Conservation (phyloP, 2,329 filamentous ascomycete species). For the Botrytis galanthina region DNA sequence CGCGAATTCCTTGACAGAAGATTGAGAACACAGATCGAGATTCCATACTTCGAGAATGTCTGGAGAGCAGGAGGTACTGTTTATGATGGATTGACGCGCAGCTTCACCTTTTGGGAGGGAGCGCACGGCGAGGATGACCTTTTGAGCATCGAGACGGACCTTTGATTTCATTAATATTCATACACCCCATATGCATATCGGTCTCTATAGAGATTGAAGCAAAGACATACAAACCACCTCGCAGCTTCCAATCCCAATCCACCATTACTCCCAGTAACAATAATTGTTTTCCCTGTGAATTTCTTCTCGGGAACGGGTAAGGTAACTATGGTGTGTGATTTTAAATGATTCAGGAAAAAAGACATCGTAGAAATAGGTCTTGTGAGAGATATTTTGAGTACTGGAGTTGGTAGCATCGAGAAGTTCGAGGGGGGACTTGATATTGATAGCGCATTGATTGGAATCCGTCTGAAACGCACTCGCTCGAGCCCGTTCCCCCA, state of each 20-base stretch:
- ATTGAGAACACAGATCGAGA: not conserved
- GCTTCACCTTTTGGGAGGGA: not conserved
- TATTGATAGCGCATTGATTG: not conserved
- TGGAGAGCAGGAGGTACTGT: not conserved
- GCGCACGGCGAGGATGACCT: not conserved
- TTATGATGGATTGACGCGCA: not conserved
- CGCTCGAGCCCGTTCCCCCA: not conserved
- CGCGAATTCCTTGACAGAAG: not conserved
- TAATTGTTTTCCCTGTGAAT: not conserved
- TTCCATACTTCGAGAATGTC: not conserved
- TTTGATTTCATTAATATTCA: not conserved
- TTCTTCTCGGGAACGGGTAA: not conserved
- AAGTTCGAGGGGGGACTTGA: not conserved
- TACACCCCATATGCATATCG: not conserved
- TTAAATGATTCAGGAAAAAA: not conserved
- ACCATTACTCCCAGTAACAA: not conserved
- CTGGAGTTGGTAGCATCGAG: not conserved
- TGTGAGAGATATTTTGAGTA: not conserved
- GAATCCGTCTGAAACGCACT: not conserved
- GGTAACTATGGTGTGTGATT: not conserved
- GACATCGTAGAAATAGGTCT: not conserved
- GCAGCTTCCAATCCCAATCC: not conserved
- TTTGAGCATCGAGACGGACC: not conserved
- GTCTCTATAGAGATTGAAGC: not conserved
- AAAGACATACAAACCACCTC: not conserved